These are phyloP conservation scores for Monotropa hypopitys DNA, from an alignment of 179 eudicot species.

Conservation along the genomic window DNA sequence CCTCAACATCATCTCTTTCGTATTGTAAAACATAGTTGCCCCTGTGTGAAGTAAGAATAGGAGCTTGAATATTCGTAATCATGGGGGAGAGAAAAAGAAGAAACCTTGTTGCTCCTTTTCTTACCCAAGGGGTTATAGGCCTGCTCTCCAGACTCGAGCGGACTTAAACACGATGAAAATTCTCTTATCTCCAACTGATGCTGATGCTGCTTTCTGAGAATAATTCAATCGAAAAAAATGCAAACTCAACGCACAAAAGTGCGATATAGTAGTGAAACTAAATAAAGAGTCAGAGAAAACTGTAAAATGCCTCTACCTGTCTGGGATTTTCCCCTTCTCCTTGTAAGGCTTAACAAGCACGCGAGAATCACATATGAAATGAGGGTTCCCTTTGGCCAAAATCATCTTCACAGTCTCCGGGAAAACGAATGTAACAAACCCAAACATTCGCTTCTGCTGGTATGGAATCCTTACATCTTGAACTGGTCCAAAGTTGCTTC, in stretches of 20 bases:
- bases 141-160: constrained; percentile 46
- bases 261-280: not conserved
- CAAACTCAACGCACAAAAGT: not conserved
- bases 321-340: constrained; percentile 77
- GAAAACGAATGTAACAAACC: constrained; percentile 66
- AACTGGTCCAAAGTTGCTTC: constrained; percentile 69
- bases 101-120: not conserved
- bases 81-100: not conserved
- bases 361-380: constrained; percentile 78
- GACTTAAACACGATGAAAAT: constrained; percentile 42
- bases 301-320: constrained; percentile 36
- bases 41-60: constrained; percentile 21
- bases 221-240: constrained; percentile 1
- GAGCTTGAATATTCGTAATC: not conserved
- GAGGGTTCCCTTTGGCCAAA: constrained; percentile 83
- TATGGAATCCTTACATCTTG: constrained; percentile 90
- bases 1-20: constrained; percentile 52
- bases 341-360: constrained; percentile 95
- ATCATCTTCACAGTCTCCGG: constrained; percentile 74
- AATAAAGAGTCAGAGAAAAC: not conserved
- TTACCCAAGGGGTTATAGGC: constrained; percentile 13
- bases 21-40: constrained; percentile 37
- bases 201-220: constrained; percentile 52
- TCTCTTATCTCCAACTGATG: constrained; percentile 53
- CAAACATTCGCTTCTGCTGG: constrained; percentile 91